These are phyloP conservation scores for Annulohypoxylon bovei DNA, from an alignment of 495 filamentous ascomycete species.

Conservation along the genomic window DNA sequence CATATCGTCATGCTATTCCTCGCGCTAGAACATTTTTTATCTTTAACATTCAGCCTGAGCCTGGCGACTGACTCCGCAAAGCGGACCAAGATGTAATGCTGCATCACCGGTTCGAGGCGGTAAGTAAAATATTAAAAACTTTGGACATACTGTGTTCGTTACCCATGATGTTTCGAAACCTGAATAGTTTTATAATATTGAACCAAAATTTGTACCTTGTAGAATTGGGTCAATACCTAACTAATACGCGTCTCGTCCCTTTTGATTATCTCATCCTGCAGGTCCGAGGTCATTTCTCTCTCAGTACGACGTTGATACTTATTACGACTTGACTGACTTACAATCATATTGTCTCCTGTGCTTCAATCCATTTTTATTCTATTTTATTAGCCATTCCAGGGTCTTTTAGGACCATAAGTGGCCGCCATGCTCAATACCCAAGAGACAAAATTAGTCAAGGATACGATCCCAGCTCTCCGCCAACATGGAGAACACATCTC, in stretches of 20 bases:
- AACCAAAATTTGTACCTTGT: conserved; percentile 5
- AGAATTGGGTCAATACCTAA: conserved; percentile 3
- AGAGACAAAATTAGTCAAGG: conserved; percentile 55
- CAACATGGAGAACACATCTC: conserved; percentile 74
- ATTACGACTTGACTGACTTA: not conserved
- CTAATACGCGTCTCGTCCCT: conserved; percentile 1
- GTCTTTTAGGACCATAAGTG: not conserved
- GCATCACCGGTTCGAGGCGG: conserved; percentile 20
- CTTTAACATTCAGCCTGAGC: conserved; percentile 19
- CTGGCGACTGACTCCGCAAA: conserved; percentile 22
- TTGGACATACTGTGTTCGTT: not conserved
- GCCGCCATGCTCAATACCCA: conserved; percentile 55
- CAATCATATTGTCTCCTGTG: not conserved
- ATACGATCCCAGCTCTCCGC: conserved; percentile 61
- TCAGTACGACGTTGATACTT: not conserved
- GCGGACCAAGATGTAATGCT: conserved; percentile 8
- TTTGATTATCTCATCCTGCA: not conserved
- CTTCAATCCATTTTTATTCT: not conserved
- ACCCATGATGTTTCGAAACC: conserved; percentile 19
- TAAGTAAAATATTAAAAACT: conserved; percentile 26
- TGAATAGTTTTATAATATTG: conserved; percentile 11
- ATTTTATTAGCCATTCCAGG: not conserved
- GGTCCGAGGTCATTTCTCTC: not conserved
- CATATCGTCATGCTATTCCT: conserved; percentile 10
- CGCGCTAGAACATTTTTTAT: conserved; percentile 25